Base-by-base conservation (phyloP, 1,139 yeast species). In the Geotrichum europaeum region DNA sequence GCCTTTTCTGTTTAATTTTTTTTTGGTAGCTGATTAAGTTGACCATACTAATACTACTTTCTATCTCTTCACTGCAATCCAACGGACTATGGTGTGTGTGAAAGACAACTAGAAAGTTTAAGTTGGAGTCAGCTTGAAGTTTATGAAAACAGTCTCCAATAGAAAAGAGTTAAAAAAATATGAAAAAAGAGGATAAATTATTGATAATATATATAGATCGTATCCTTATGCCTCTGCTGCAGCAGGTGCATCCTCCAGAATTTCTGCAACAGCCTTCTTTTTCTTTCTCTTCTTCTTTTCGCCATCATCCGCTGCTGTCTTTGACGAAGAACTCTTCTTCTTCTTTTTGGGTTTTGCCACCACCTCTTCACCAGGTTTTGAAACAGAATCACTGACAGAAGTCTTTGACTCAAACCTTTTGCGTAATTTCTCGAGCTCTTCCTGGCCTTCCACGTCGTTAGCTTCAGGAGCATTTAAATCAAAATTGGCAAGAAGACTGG, bases 301-400 rank as follows among this genome's bases (percentile, higher is more conserved):
- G 32, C 60, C 61, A 18, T 58, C 65, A 9, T 47, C 63, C 1
- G 57, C 59, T 3, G 56, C 51, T 2, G 43, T 25, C 22, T 30
- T 54, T 24, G 53, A 15, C 55, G 57, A 60, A 54, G 59, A 63
- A 54, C 56, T 57, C 59, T 62, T 66, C 61, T 64, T 64, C 51
- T 60, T 62, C 60, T 62, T 60, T 62, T 66, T 68, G 28, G 65
- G 62, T 66, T 70, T 70, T 15, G 67, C 72, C 3, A 62, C 63
- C 2, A 67, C 69, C 15, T 62, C 64, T 15, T 60, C 59, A 9
- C 63, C 50, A 28, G 59, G 63, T 3, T 57, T 54, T 18, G 53
- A 52, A n/a, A n/a, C 47, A 7, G 47, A n/a, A 30, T 9, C 51
- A 22, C 47, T 32, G 1, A 24, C 28, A 43, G 22, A 43, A 7